Percentiles rank a stretch among this genome's conserved stretches.
These are phyloP conservation scores for Lecanicillium sp. DNA, from an alignment of 2,329 filamentous ascomycete species.

Conservation along the genomic window DNA sequence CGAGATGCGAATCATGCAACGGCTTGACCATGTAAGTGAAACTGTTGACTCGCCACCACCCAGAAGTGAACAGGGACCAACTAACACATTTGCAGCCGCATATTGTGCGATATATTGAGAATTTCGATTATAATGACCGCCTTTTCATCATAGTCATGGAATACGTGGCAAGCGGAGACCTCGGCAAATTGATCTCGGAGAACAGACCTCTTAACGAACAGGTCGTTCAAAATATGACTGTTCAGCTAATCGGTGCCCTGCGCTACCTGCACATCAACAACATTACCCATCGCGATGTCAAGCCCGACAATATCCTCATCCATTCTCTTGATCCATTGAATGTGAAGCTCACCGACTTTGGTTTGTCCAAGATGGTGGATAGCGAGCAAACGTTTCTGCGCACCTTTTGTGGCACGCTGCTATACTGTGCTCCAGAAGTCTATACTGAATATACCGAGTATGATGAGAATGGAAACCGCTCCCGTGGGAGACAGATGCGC, in stretches of 20 bases:
- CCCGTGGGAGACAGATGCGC: conserved; percentile 54
- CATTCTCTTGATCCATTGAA: conserved; percentile 61
- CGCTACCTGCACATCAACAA: conserved; percentile 78
- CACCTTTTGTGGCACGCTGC: conserved; percentile 90
- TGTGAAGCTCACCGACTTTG: conserved; percentile 94
- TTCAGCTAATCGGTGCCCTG: conserved; percentile 72
- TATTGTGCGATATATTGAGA: conserved; percentile 86
- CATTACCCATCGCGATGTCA: conserved; percentile 97
- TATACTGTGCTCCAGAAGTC: conserved; percentile 95
- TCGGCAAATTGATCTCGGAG: conserved; percentile 62
- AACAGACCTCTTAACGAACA: conserved; percentile 56
- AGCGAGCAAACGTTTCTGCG: conserved; percentile 86
- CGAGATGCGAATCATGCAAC: conserved; percentile 93
- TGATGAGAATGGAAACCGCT: conserved; percentile 60
- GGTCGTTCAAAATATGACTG: conserved; percentile 62
- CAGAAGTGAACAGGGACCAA: no score
- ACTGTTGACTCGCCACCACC: no score
- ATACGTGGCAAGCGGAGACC: conserved; percentile 72
- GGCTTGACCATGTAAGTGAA: conserved; percentile 67
- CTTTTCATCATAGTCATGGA: conserved; percentile 98
- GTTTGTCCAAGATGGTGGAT: conserved; percentile 87
- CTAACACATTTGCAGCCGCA: no score
- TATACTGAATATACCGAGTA: conserved; percentile 67
- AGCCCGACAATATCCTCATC: conserved; percentile 95
- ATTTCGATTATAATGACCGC: conserved; percentile 71